Evolutionary conservation across 2,329 filamentous ascomycete genomes (phyloP).

Genomic region (Cladosporium halotolerans): DNA sequence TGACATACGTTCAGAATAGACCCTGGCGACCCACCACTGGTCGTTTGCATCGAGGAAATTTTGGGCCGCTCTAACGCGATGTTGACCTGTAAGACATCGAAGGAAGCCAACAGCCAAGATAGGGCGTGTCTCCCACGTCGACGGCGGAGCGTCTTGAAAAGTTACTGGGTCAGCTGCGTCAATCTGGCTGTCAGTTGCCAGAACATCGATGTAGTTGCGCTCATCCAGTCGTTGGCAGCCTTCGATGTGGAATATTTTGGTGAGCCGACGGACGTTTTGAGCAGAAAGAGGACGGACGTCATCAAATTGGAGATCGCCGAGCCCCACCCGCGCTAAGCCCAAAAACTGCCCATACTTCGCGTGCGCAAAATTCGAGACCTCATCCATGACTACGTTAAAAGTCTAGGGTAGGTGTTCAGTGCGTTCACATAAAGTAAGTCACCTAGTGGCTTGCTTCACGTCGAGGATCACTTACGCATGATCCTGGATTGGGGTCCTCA

Average conservation of each 20-base stretch:
- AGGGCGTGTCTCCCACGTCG: neutral
- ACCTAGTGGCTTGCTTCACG: too few species aligned
- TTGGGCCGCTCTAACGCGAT: conserved; percentile 14
- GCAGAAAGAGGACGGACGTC: neutral
- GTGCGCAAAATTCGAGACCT: neutral
- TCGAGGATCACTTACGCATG: too few species aligned
- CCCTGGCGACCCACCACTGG: conserved; percentile 16
- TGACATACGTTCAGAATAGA: conserved; percentile 14
- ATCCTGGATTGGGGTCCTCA: neutral
- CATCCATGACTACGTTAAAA: neutral
- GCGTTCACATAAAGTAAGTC: too few species aligned
- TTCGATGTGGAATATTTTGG: conserved; percentile 16
- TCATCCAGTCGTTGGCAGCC: conserved; percentile 15
- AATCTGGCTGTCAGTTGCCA: conserved; percentile 5
- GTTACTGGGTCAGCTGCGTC: neutral
- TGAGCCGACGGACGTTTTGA: conserved; percentile 16
- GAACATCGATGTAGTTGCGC: conserved; percentile 11
- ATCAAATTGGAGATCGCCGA: conserved; percentile 11
- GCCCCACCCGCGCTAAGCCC: conserved; percentile 12
- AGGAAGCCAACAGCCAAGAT: neutral
- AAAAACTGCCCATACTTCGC: conserved; percentile 4
- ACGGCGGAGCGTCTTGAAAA: neutral
- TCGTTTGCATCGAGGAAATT: conserved; percentile 13
- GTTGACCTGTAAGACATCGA: conserved; percentile 14
- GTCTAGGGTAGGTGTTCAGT: too few species aligned